Base-by-base conservation (phyloP, 192 early-diverging fungal genomes). In the Coemansia sp. region DNA sequence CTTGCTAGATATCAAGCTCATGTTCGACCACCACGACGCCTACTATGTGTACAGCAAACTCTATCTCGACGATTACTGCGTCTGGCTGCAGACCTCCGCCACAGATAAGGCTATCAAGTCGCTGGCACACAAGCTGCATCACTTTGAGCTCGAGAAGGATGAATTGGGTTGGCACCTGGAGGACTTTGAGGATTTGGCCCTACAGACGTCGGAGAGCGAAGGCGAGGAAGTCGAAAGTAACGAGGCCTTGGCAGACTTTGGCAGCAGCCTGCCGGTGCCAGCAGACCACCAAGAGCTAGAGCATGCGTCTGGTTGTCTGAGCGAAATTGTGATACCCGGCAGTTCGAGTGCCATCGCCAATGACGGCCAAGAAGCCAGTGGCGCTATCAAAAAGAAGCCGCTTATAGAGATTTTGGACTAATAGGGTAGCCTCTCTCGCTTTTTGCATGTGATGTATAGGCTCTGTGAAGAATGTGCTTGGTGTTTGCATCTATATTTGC, bases 11-110 rank as follows among this genome's bases (percentile, higher is more conserved):
- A 71, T 93, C 69, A 93, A 94, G 73, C 73, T 85, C 5, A 62
- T 95, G 31, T 83, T 98, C 73, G 90, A 93, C 56, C 84, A 87
- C 67, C 91, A 99, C 60, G 95, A 99, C 63, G 69, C 87, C 0
- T 93, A 91, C 70, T 96, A 94, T 69, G 73, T 96, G 6, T 91
- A 97, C 60, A 88, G 91, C 70, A 90, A 93, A 77, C 76, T 97
- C 18, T 96, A 82, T 73, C 37, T 99, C 16, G 94, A 94, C 70
- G 95, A 99, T 73, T 99, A 99, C 74, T 98, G 95, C 76, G 84
- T 93, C 20, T 99, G 97, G 97, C 83, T 95, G 42, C 95, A 95
- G 63, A 84, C 68, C 2, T 11, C 79, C 43, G 84, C 91, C 63
- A 90, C 87, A 60, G 94, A 96, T 26, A 86, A 86, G 53, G 80